Base-by-base conservation (phyloP, 441 rosid genomes). In the Cnidoscolus chayamansa region DNA sequence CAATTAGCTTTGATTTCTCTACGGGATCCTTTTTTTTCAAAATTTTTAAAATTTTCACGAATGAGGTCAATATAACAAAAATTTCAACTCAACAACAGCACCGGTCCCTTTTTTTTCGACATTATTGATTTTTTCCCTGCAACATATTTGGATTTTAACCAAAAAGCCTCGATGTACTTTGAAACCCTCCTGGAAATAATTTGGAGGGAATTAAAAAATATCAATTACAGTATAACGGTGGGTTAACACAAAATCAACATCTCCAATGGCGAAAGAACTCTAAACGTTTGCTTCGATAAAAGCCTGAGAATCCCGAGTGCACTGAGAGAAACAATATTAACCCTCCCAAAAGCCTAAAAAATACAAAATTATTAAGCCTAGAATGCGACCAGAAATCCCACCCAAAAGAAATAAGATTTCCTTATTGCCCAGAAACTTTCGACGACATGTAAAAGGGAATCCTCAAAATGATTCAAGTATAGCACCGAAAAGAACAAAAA, bases 401-500 rank as follows among this genome's bases (percentile, higher is more conserved):
- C 72, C 12, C 16, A 47, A 78, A 40, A 4, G n/a, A 0, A 4
- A 20, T 11, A 67, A 72, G 63, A 47, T 30, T 20, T 51, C 61
- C 25, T 10, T 31, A 16, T 47, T n/a, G 49, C 64, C 32, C 51
- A 3, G 32, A 31, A 67, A 40, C 31, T 54, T 53, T 35, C 77
- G 10, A 59, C 45, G 45, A 6, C 0, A 72, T 1, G n/a, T 55
- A 43, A 50, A 54, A 17, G 15, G 25, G 56, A 58, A 35, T 32
- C 47, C 16, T 30, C 6, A 55, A 68, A 67, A 75, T 19, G 20
- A 72, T 17, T 37, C 49, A 20, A 71, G 48, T 50, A 31, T 50
- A 51, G 65, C 55, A 50, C 40, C 70, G 31, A 7, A 67, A 69
- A 70, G 15, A 53, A 50, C 56, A 72, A 64, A 49, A 57, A 76